Evolutionary conservation across 257 asterid species (phyloP), one percentile per base, ranked within the genome.

Genomic region (Gynochthodes officinalis): DNA sequence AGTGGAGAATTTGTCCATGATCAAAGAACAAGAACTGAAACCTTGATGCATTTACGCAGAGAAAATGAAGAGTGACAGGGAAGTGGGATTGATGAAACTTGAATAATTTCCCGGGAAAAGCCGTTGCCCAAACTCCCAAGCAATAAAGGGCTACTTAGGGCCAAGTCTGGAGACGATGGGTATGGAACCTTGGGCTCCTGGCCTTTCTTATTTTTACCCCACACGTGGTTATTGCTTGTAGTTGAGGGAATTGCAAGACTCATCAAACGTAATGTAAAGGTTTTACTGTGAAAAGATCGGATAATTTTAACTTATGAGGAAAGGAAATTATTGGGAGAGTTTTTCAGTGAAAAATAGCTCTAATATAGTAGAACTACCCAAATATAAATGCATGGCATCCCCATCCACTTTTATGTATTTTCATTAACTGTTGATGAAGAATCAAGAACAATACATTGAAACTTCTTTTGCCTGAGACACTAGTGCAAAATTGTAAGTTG

Each of bases 401-500:
- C 28, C 16, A 67, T 57, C 28, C 54, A 70, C 71, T 21, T 46
- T 49, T 81, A 74, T 69, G 76, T 81, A 58, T 71, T 74, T 49
- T 50, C 72, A 37, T 69, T 64, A 67, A 78, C n/a, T 46, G 74
- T 67, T 27, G 70, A 72, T 23, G 70, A 74, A 54, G 87, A 44
- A 49, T 74, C 68, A 46, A 73, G 49, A 8, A 69, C 82, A 74
- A 65, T 46, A 43, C 19, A 64, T 64, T 89, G 83, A 35, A 84
- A 84, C 87, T 87, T 95, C 84, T 89, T 93, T 21, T 71, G 81
- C 83, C 55, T 84, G 63, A 93, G 64, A 69, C 89, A 89, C 82
- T 82, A 82, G 52, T 89, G 74, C 89, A 93, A 77, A 63, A 93
- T 84, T 15, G 92, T 85, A 46, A 93, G 90, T 48, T 95, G 79